Evolutionary conservation across 2,329 filamentous ascomycete genomes (phyloP).

Genomic region (Colletotrichum sp.): DNA sequence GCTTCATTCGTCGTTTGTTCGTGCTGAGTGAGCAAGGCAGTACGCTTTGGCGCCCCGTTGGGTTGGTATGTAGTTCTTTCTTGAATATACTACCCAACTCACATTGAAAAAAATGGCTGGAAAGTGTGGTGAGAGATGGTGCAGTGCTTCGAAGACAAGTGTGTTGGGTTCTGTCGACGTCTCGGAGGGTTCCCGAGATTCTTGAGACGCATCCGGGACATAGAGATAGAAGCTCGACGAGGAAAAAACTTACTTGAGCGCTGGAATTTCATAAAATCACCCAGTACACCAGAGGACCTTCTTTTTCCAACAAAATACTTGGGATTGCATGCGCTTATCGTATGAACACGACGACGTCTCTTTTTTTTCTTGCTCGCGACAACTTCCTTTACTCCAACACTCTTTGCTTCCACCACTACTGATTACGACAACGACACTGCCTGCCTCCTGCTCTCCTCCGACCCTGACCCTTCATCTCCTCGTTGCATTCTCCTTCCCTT

Average conservation of each 20-base stretch:
- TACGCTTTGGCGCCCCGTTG: background rate
- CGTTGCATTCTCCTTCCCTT: background rate
- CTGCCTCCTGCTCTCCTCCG: background rate
- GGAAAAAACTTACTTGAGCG: too few species aligned
- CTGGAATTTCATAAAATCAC: background rate
- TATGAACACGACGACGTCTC: slow-evolving; percentile 3
- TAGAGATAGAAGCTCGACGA: too few species aligned
- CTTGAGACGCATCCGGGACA: too few species aligned
- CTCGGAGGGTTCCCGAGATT: too few species aligned
- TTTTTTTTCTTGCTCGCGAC: background rate
- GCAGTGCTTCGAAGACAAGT: too few species aligned
- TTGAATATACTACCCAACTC: background rate
- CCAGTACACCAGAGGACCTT: too few species aligned
- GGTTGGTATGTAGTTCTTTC: background rate
- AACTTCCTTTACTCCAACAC: background rate
- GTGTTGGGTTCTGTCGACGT: too few species aligned
- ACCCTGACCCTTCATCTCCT: background rate
- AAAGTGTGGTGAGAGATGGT: background rate
- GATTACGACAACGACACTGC: background rate
- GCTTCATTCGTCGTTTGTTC: background rate
- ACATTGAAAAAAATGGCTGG: background rate
- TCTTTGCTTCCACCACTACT: background rate
- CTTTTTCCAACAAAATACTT: background rate
- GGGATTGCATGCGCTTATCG: slow-evolving; percentile 17
- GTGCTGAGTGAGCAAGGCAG: background rate